Evolutionary conservation across 257 asterid genomes (phyloP), one percentile per base, ranked within the genome.

Genomic region (Solanum gracilifrons): DNA sequence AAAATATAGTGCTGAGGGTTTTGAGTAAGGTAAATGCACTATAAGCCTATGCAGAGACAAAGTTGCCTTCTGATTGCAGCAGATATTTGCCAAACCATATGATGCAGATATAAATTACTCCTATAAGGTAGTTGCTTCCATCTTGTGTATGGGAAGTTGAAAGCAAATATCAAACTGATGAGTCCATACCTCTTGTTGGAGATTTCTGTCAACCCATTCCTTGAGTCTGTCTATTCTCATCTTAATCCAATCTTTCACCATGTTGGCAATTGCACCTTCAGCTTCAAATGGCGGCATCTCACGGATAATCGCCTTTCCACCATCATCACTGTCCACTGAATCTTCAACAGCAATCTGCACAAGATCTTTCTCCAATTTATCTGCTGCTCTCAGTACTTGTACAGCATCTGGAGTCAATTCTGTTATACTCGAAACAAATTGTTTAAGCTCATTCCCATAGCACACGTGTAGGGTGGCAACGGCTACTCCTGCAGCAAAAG

Each of bases 281-380:
- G 99, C 99, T 92, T 97, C 99, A 89, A 88, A 97, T 87, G 99
- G 99, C 71, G 98, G 98, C 99, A 97, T 97, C 93, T 97, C 99
- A 37, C 99, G 99, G 29, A 97, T 95, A 86, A 97, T 95, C 89
- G 98, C 98, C 92, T 97, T 97, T 82, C 99, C 99, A 62, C 99
- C 99, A 94, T 97, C 99, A 90, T 96, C 99, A 82, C 99, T 93
- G 43, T 97, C 99, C 86, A 97, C 99, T 32, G 99, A 93, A 92
- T 97, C 99, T 91, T 96, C 98, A 87, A 97, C 99, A 51, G 99
- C 99, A 90, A 93, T 94, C 88, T 91, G 97, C 86, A 97, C 99
- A 73, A 97, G 98, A 93, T 95, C 98, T 87, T 96, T 92, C 91
- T 97, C 99, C 92, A 97, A 90, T 88, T 97, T 95, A 88, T 97